A percentile compares a stretch with the other conserved stretches of the same genome.
phyloP scores from a whole-genome alignment of 1,284 basidiomycete species.

The Boletus subluridellus region DNA sequence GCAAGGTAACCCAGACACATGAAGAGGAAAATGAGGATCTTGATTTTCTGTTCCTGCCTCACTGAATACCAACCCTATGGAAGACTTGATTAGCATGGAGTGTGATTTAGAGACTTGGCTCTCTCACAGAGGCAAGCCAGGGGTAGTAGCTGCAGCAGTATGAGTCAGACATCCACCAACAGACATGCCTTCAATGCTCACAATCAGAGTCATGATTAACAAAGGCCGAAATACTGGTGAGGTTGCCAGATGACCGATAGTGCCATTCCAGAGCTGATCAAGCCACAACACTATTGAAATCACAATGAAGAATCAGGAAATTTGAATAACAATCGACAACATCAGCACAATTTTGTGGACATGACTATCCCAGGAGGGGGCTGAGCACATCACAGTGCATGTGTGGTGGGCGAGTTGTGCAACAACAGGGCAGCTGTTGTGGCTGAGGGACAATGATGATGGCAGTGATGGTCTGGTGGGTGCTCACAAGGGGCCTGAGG shows the following conservation, averaged over 20 bases:
- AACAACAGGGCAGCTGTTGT: no score
- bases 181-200: constrained; percentile 37
- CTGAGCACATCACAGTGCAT: no score
- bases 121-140: constrained; percentile 62
- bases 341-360: constrained; percentile 69
- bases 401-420: no score
- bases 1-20: constrained; percentile 58
- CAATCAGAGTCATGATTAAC: constrained; percentile 54
- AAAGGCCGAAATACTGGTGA: constrained; percentile 52
- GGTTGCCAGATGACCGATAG: constrained; percentile 51
- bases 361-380: no score
- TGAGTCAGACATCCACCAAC: constrained; percentile 9
- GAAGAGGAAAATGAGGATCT: constrained; percentile 61
- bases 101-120: constrained; percentile 5
- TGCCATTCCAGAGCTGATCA: constrained; percentile 67
- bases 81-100: constrained; percentile 14
- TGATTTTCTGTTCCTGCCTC: constrained; percentile 57
- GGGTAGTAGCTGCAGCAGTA: constrained; percentile 49
- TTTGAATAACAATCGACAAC: constrained; percentile 69
- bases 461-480: no score
- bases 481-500: no score
- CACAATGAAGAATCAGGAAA: constrained; percentile 73
- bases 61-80: constrained; percentile 69
- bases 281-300: constrained; percentile 69
- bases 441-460: no score